phyloP scores from a whole-genome alignment of 75 land plant species.

The Cryptomeria japonica region DNA sequence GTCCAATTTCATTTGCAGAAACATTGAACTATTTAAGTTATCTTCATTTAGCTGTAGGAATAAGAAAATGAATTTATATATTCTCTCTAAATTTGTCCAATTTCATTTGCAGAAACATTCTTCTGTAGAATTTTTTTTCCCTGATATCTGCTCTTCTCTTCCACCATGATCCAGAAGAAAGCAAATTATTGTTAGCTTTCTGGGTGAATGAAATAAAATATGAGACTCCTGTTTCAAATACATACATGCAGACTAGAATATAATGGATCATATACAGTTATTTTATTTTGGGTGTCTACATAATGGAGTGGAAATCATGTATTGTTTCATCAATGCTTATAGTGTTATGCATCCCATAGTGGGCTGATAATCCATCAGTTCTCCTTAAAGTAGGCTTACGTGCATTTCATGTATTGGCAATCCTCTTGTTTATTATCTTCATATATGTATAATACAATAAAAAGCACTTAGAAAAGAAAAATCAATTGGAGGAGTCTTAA shows the following conservation, averaged over 20 bases:
- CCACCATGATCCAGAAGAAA: not conserved
- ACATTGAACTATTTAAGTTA: not conserved
- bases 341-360: not conserved
- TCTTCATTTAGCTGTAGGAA: not conserved
- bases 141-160: not conserved
- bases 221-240: not conserved
- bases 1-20: too few species aligned
- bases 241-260: not conserved
- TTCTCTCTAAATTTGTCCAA: too few species aligned
- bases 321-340: not conserved
- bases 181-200: not conserved
- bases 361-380: too few species aligned
- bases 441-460: not conserved
- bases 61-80: too few species aligned
- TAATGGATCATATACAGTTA: not conserved
- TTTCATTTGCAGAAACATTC: not conserved
- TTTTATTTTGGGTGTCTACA: not conserved
- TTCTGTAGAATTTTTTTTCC: not conserved
- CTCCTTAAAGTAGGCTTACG: not conserved
- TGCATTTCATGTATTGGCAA: not conserved
- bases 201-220: not conserved
- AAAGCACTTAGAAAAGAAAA: not conserved
- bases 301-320: not conserved
- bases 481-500: not conserved
- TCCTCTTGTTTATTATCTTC: not conserved